phyloP scores from a whole-genome alignment of 2,329 filamentous ascomycete species.

The Apiospora pterosperma region DNA sequence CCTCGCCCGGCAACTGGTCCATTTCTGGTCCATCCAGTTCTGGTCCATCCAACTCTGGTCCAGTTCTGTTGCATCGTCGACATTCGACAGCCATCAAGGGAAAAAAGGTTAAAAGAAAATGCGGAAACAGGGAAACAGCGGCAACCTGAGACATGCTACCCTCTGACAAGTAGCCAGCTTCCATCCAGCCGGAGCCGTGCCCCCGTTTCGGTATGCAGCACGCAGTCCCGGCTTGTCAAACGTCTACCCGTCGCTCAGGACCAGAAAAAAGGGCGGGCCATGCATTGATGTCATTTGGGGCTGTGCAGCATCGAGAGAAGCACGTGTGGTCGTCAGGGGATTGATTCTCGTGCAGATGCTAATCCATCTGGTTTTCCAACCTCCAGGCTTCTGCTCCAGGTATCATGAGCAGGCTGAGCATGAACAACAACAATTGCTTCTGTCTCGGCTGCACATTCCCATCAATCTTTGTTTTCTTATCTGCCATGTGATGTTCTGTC shows the following conservation, averaged over 20 bases:
- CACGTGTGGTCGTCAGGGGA: background rate
- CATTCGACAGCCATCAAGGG: too few species aligned
- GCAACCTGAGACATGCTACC: background rate
- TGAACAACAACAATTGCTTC: background rate
- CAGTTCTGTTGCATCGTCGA: too few species aligned
- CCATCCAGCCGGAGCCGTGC: background rate
- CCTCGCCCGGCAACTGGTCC: too few species aligned
- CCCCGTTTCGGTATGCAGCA: background rate
- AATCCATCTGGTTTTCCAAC: background rate
- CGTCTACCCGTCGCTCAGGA: background rate
- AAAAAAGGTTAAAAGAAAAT: background rate
- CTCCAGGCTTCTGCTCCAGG: background rate
- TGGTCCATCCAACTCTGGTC: too few species aligned
- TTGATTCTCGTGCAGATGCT: background rate
- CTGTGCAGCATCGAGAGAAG: background rate
- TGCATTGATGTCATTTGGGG: conserved; percentile 1
- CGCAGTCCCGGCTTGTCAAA: background rate
- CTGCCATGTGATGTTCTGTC: background rate
- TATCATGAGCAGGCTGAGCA: background rate
- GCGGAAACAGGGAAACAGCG: background rate
- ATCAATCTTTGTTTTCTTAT: background rate
- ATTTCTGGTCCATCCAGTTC: too few species aligned
- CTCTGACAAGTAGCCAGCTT: background rate
- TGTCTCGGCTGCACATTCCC: background rate
- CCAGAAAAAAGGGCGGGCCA: background rate